Conservation (phyloP, 164 flowering plant species). For the Hamamelis virginiana region DNA sequence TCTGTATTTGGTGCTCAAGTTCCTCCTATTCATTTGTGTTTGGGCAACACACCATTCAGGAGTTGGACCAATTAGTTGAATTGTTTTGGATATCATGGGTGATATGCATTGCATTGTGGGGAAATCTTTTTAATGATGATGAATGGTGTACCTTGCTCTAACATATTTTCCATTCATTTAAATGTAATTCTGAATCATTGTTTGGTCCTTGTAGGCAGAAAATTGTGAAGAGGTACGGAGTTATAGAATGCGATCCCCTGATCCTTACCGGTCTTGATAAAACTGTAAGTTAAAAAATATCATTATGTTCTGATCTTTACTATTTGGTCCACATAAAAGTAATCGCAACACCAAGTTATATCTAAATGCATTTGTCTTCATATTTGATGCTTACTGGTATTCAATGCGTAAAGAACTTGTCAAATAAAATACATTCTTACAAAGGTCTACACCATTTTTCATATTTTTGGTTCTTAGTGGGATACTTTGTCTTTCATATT, state of each 20-base stretch:
- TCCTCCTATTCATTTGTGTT: not conserved
- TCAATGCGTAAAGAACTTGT: too few relatives aligned
- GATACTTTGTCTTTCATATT: too few relatives aligned
- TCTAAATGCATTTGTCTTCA: not conserved
- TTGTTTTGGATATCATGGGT: not conserved
- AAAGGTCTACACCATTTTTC: too few relatives aligned
- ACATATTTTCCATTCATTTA: not conserved
- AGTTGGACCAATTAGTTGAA: not conserved
- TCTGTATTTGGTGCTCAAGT: not conserved
- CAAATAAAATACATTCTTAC: too few relatives aligned
- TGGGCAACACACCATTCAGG: not conserved
- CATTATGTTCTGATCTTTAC: not conserved
- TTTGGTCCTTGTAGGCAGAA: slow-evolving; percentile 41
- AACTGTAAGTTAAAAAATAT: slow-evolving; percentile 53
- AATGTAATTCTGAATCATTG: not conserved
- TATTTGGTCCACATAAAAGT: slow-evolving; percentile 2
- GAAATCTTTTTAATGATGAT: not conserved
- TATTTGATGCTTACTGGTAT: too few relatives aligned
- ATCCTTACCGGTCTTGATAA: slow-evolving; percentile 64
- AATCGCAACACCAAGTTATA: not conserved
- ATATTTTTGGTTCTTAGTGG: too few relatives aligned
- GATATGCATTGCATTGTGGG: not conserved
- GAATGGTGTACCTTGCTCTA: not conserved
- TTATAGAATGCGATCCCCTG: slow-evolving; percentile 81
- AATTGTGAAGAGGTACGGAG: slow-evolving; percentile 61